Evolutionary conservation across 2,329 filamentous ascomycete species (phyloP).

Genomic region (Metarhizium rileyi): DNA sequence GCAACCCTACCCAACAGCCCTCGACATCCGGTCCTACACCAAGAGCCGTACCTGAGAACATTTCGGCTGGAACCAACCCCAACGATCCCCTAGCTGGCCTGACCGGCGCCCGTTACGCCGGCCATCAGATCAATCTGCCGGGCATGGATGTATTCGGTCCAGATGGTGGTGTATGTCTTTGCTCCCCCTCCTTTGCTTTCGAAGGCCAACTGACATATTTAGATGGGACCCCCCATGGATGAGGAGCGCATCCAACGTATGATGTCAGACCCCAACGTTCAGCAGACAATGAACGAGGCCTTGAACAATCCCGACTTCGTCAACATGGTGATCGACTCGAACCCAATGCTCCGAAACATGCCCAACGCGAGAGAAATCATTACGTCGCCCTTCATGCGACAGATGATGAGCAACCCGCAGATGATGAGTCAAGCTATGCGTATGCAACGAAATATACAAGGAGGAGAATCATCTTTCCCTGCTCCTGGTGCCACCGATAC

Average conservation of each 20-base stretch:
- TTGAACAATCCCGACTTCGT: constrained; percentile 92
- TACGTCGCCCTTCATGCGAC: constrained; percentile 76
- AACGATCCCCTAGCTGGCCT: constrained; percentile 86
- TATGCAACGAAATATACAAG: constrained; percentile 64
- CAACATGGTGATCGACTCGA: constrained; percentile 88
- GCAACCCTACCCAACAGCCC: constrained; percentile 51
- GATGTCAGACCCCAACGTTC: constrained; percentile 80
- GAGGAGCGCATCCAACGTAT: constrained; percentile 75
- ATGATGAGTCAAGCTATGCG: constrained; percentile 73
- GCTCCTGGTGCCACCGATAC: constrained; percentile 88
- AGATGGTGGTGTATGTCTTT: constrained; percentile 73
- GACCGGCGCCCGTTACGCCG: constrained; percentile 88
- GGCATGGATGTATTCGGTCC: constrained; percentile 84
- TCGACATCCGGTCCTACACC: constrained; percentile 32
- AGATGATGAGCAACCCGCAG: constrained; percentile 88
- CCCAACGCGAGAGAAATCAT: constrained; percentile 76
- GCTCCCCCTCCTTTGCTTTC: not conserved
- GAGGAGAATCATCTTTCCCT: constrained; percentile 58
- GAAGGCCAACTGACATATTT: constrained; percentile 14
- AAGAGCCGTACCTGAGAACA: constrained; percentile 55
- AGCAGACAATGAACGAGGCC: constrained; percentile 84
- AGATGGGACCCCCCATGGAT: constrained; percentile 85
- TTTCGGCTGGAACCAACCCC: constrained; percentile 64
- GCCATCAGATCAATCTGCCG: constrained; percentile 73
- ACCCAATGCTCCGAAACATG: constrained; percentile 69